These are phyloP conservation scores for Pichia occidentalis DNA, from an alignment of 805 yeast species.

Conservation along the genomic window DNA sequence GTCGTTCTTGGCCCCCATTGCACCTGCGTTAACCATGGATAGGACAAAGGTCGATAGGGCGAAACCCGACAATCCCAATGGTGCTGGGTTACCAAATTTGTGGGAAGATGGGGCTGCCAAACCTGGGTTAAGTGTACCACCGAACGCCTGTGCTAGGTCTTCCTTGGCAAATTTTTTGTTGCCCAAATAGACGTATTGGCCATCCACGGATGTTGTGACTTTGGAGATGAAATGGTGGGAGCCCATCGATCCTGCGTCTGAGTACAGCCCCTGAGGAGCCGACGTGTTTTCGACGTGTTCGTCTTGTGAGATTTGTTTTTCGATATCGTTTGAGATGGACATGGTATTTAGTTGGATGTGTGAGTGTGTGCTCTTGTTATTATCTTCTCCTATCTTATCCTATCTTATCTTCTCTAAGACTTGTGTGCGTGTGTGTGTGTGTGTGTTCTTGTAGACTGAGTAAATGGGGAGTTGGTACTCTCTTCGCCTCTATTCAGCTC, in stretches of 20 bases:
- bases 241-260: conserved; percentile 11
- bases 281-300: conserved; percentile 15
- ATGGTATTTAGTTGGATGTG: no score
- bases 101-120: conserved; percentile 48
- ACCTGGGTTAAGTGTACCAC: conserved; percentile 81
- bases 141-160: conserved; percentile 63
- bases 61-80: conserved; percentile 66
- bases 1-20: conserved; percentile 58
- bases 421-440: no score
- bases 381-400: no score
- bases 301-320: conserved; percentile 17
- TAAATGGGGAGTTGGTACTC: no score
- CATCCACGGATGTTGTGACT: conserved; percentile 46
- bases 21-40: conserved; percentile 55
- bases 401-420: no score
- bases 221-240: conserved; percentile 15
- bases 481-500: no score
- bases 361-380: no score
- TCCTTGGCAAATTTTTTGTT: conserved; percentile 56
- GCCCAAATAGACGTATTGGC: conserved; percentile 66
- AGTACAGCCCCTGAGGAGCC: conserved; percentile 19
- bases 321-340: conserved; percentile 20
- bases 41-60: conserved; percentile 64
- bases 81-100: conserved; percentile 68
- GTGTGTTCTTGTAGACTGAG: no score